Evolutionary conservation across 805 yeast genomes (phyloP).

Genomic region (Alloascoidea africana): DNA sequence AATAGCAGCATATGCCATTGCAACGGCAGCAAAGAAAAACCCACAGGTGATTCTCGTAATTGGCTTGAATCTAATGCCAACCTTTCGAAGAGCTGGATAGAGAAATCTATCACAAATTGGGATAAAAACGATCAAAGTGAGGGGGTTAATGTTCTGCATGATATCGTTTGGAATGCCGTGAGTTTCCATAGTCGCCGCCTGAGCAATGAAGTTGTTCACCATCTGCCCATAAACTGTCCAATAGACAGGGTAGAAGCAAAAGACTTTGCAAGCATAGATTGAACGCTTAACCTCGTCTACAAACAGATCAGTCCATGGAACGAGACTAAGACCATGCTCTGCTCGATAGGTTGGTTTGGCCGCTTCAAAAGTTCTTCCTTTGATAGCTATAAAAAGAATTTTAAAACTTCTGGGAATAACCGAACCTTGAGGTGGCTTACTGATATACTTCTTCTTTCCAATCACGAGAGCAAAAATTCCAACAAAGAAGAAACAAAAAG

Average conservation of each 20-base stretch:
- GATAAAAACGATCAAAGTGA: conserved; percentile 62
- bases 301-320: conserved; percentile 50
- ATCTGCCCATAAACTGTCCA: conserved; percentile 67
- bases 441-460: conserved; percentile 41
- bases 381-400: conserved; percentile 26
- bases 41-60: conserved; percentile 60
- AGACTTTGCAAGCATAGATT: conserved; percentile 57
- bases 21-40: conserved; percentile 43
- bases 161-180: conserved; percentile 75
- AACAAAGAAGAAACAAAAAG: conserved; percentile 51
- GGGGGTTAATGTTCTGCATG: conserved; percentile 60
- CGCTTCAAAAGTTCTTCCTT: conserved; percentile 32
- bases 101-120: conserved; percentile 52
- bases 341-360: conserved; percentile 45
- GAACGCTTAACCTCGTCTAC: conserved; percentile 63
- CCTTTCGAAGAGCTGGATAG: conserved; percentile 35
- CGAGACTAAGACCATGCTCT: conserved; percentile 19
- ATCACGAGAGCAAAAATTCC: conserved; percentile 35
- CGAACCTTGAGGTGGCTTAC: conserved; percentile 45
- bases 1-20: conserved; percentile 68
- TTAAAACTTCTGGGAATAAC: conserved; percentile 39
- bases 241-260: conserved; percentile 53
- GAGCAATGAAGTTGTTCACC: conserved; percentile 57
- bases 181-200: conserved; percentile 58
- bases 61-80: conserved; percentile 45